Evolutionary conservation across 768 basidiomycete species (phyloP).

Genomic region (Amanita brunnescens): DNA sequence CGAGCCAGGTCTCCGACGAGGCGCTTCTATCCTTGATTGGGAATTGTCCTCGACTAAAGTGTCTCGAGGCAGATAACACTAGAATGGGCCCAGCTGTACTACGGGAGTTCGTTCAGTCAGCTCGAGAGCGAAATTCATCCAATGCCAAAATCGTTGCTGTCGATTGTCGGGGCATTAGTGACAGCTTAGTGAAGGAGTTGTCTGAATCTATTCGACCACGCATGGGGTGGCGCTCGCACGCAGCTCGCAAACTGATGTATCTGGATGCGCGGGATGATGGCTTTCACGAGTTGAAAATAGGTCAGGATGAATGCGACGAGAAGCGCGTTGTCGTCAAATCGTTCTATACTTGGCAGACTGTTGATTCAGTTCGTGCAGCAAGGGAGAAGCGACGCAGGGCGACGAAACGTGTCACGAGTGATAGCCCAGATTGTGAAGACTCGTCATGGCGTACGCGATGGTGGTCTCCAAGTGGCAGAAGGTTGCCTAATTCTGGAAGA

Average conservation of each 20-base stretch:
- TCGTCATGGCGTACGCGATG: conserved; percentile 27
- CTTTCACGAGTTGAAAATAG: conserved; percentile 52
- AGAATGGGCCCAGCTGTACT: conserved; percentile 53
- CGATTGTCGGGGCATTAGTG: conserved; percentile 67
- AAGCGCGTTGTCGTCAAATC: conserved; percentile 69
- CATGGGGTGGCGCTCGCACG: conserved; percentile 66
- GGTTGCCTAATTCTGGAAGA: conserved; percentile 30
- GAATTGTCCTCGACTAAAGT: conserved; percentile 49
- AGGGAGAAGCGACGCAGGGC: conserved; percentile 61
- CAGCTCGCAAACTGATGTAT: conserved; percentile 59
- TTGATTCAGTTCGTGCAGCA: conserved; percentile 62
- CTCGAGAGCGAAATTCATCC: conserved; percentile 34
- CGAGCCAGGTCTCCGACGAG: conserved; percentile 52
- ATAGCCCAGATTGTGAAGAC: conserved; percentile 25
- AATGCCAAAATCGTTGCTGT: conserved; percentile 59
- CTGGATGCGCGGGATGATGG: conserved; percentile 62
- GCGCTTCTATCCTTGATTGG: conserved; percentile 57
- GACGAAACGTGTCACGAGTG: conserved; percentile 29
- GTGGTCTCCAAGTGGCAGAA: conserved; percentile 49
- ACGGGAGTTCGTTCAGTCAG: conserved; percentile 56
- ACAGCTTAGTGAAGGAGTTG: conserved; percentile 55
- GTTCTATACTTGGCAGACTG: conserved; percentile 81
- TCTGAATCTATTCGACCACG: conserved; percentile 52
- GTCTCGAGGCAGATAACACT: conserved; percentile 77
- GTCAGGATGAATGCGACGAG: conserved; percentile 78